A percentile compares a stretch with the other conserved stretches of the same genome.
Conservation (phyloP, 441 rosid genomes). For the Arabidopsis lyrata region DNA sequence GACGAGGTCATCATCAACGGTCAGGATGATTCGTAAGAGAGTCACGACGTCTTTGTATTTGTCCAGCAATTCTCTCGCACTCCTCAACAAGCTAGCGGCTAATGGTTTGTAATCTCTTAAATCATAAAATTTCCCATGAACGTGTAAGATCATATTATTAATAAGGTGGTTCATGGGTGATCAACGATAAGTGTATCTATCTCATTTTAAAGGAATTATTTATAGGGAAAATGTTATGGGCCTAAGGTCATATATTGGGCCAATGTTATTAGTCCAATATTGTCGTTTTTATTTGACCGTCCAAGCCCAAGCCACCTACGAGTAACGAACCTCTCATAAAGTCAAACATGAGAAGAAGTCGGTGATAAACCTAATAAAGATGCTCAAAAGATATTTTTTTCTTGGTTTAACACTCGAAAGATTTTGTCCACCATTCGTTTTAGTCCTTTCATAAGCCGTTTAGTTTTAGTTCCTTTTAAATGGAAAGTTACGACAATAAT, state of each 20-base stretch:
- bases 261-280: neutral
- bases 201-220: neutral
- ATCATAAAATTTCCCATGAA: neutral
- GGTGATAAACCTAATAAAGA: neutral
- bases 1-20: slow-evolving; percentile 36
- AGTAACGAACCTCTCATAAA: neutral
- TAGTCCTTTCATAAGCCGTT: neutral
- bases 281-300: neutral
- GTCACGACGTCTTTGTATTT: slow-evolving; percentile 58
- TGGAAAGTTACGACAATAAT: neutral
- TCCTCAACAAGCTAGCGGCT: slow-evolving; percentile 72
- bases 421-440: neutral
- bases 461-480: neutral
- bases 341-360: slow-evolving; percentile 34
- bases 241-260: neutral
- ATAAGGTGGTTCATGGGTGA: slow-evolving; percentile 12
- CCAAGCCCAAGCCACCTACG: slow-evolving; percentile 22
- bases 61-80: slow-evolving; percentile 84
- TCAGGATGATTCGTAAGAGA: slow-evolving; percentile 48
- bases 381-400: neutral
- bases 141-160: slow-evolving; percentile 5
- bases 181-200: neutral
- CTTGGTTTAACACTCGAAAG: neutral
- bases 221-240: neutral
- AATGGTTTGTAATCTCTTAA: slow-evolving; percentile 48